These are phyloP conservation scores for Alisma plantagoaquatica DNA, from an alignment of 106 monocot genomes.

Conservation along the genomic window DNA sequence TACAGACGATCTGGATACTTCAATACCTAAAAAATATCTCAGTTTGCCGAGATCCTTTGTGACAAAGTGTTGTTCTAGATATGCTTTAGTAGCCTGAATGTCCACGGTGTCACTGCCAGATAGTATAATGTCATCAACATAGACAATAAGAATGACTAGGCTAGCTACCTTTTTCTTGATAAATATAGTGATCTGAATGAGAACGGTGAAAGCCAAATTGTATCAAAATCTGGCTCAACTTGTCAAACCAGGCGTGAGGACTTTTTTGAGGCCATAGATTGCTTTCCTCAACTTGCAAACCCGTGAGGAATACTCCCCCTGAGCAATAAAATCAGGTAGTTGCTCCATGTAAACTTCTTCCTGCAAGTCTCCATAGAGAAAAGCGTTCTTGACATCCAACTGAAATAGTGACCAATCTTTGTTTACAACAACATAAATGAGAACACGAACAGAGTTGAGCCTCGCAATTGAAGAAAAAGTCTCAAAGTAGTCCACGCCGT, in stretches of 20 bases:
- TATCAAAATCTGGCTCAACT: neutral
- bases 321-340: neutral
- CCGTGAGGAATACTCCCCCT: neutral
- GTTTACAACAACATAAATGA: neutral
- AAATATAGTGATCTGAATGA: neutral
- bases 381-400: neutral
- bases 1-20: too few species aligned
- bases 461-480: neutral
- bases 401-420: neutral
- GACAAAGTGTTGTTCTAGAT: neutral
- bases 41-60: neutral
- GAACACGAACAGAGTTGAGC: neutral
- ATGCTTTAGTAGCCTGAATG: neutral
- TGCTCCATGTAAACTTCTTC: neutral
- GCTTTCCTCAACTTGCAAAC: neutral
- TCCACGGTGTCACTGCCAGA: neutral
- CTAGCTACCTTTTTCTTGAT: neutral
- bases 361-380: neutral
- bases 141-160: neutral
- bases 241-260: neutral
- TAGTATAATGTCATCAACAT: neutral
- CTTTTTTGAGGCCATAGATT: neutral
- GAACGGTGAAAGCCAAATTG: neutral
- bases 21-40: too few species aligned
- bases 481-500: neutral